Base-by-base conservation (phyloP, 2,329 filamentous ascomycete species). In the Fusarium sp. region DNA sequence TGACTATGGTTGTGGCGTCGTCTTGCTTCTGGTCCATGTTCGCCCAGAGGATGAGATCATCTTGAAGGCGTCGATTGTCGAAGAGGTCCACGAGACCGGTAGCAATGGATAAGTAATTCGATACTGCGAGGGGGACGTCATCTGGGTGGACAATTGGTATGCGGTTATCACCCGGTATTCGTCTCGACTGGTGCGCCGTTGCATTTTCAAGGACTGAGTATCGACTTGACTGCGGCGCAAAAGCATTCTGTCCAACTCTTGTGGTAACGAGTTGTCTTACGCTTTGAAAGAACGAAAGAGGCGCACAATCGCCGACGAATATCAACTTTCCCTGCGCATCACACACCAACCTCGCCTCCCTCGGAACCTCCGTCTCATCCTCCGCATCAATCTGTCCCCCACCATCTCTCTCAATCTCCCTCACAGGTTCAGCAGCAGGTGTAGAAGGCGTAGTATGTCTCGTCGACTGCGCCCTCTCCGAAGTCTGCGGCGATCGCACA, bases 221-320 rank as follows among this genome's bases (percentile, higher is more conserved):
- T 12, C 83, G 84, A 59, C 83, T 86, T 5, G 84, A 85, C 65
- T 87, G 84, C 1, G 86, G 85, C 3, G 86, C 84, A 66, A 88
- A 88, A 3, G 86, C 86, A 51, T 84, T 80, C 18, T 83, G 80
- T 23, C 86, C 86, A 38, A 88, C 83, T 10, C 83, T 79, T 1
- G 81, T 83, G 0, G 84, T 87, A 27, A 88, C 86, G 23, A 89
- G 82, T 70, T 87, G 84, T 4, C 86, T 82, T 11, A 88, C 84
- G 1, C 86, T 87, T 70, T 88, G 86, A 71, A 88, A 88, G 67
- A 89, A 86, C 0, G 86, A 88, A 25, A 89, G 78, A 2, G 87
- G 87, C 9, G 87, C 87, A 70, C 86, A 88, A 74, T 89, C 87
- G 10, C 87, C 87, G 29, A 88, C 86, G 74, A 89, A 89, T 35